Base-by-base conservation (phyloP, 2,329 filamentous ascomycete species). In the Fusarium algeriense region DNA sequence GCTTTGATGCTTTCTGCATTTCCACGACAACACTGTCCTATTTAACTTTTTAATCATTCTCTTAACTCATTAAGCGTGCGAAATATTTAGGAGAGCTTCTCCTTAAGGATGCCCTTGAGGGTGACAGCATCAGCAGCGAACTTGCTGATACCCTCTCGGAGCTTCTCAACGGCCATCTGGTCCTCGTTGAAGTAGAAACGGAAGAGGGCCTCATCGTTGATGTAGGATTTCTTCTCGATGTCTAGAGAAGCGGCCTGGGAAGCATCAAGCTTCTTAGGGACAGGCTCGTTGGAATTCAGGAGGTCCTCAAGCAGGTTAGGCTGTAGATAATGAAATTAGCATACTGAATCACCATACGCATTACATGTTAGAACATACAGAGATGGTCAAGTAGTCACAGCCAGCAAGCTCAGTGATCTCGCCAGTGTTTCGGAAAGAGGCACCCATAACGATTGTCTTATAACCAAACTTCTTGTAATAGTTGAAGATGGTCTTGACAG, bases 381-480 rank as follows among this genome's bases (percentile, higher is more conserved):
- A 93, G 85, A 99, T 99, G 82, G 96, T 99, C 79, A 99, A 88
- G 89, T 99, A 99, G 85, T 99, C 96, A 83, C 95, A 98, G 81
- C 96, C 96, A 81, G 95, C 95, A 70, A 99, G 90, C 89, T 99
- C 96, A 50, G 94, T 98, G 85, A 99, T 97, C 88, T 99, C 96
- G 80, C 96, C 96, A 72, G 87, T 87, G 88, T 92, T 98, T 83
- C 96, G 91, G 94, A 99, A 99, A 43, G 95, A 98, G 77, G 96
- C 96, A 81, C 96, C 96, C 96, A 99, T 99, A 85, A 99, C 96
- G 78, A 98, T 98, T 83, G 96, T 99, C 79, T 97, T 97, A 92
- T 99, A 98, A 83, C 93, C 94, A 84, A 87, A 93, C 90, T 98
- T 98, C 93, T 99, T 99, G 92, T 99, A 99, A 93, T 99, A 99